Evolutionary conservation across 176 grass and related monocot genomes (phyloP).

Genomic region (Poa pratensis): DNA sequence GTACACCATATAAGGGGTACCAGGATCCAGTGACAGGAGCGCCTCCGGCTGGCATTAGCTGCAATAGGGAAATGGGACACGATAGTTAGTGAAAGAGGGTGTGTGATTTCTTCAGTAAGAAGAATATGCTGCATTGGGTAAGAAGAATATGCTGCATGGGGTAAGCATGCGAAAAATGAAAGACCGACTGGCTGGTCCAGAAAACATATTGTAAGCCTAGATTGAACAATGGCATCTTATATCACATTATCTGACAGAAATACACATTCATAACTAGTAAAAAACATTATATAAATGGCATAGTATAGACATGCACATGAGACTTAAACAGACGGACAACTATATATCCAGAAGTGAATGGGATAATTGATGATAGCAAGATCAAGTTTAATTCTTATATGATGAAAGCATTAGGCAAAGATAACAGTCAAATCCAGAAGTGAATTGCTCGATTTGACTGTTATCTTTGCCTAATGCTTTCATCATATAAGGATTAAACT

Average conservation of each 20-base stretch:
- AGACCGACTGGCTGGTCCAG: not conserved
- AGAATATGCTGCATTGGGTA: not conserved
- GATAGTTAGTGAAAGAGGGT: not conserved
- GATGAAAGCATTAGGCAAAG: not conserved
- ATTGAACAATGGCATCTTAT: not conserved
- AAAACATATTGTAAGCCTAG: not conserved
- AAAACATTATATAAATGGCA: not conserved
- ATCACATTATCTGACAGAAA: not conserved
- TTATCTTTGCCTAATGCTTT: not conserved
- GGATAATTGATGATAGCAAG: not conserved
- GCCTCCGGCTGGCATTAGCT: slow-evolving; percentile 34
- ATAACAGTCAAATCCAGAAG: slow-evolving; percentile 8
- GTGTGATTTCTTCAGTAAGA: not conserved
- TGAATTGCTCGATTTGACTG: not conserved
- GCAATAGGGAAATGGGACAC: slow-evolving; percentile 17
- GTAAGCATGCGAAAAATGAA: not conserved
- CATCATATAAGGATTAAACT: not conserved
- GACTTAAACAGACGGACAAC: not conserved
- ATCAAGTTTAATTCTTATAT: not conserved
- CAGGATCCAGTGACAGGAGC: slow-evolving; percentile 12
- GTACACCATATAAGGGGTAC: not conserved
- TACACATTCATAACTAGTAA: not conserved
- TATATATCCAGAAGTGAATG: not conserved
- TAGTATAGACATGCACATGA: not conserved
- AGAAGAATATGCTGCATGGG: not conserved